These are phyloP conservation scores for Mycena filopes DNA, from an alignment of 768 basidiomycete genomes.

Conservation along the genomic window DNA sequence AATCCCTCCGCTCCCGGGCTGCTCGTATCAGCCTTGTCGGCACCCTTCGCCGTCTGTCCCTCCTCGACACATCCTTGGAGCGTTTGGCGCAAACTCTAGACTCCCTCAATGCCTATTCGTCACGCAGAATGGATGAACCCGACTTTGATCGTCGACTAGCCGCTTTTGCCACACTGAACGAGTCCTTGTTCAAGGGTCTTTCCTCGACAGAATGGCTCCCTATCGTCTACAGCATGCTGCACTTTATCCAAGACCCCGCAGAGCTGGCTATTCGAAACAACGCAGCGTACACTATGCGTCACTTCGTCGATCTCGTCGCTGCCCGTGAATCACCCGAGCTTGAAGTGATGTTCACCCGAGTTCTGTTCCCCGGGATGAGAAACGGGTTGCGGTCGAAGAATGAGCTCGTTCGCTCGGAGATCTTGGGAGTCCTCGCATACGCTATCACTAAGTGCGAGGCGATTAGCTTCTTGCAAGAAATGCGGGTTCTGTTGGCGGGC, in stretches of 20 bases:
- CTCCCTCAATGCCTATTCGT: slow-evolving; percentile 87
- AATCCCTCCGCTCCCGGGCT: slow-evolving; percentile 74
- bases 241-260: slow-evolving; percentile 88
- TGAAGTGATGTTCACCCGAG: slow-evolving; percentile 67
- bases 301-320: slow-evolving; percentile 76
- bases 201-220: slow-evolving; percentile 79
- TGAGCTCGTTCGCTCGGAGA: slow-evolving; percentile 89
- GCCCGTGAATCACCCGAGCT: slow-evolving; percentile 53
- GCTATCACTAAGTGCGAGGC: slow-evolving; percentile 73
- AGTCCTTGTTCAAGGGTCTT: slow-evolving; percentile 62
- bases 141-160: slow-evolving; percentile 88
- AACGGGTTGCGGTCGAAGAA: slow-evolving; percentile 81
- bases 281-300: slow-evolving; percentile 78
- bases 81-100: slow-evolving; percentile 65
- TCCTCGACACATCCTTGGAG: slow-evolving; percentile 58
- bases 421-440: slow-evolving; percentile 81
- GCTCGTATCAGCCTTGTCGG: slow-evolving; percentile 77
- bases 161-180: slow-evolving; percentile 83
- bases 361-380: slow-evolving; percentile 82
- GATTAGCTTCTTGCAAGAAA: slow-evolving; percentile 75
- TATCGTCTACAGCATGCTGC: slow-evolving; percentile 82
- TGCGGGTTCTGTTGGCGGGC: slow-evolving; percentile 81
- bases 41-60: slow-evolving; percentile 65
- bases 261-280: slow-evolving; percentile 89
- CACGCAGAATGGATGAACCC: slow-evolving; percentile 86